These are phyloP conservation scores for Phoma sp. DNA, from an alignment of 2,329 filamentous ascomycete species.

Conservation along the genomic window DNA sequence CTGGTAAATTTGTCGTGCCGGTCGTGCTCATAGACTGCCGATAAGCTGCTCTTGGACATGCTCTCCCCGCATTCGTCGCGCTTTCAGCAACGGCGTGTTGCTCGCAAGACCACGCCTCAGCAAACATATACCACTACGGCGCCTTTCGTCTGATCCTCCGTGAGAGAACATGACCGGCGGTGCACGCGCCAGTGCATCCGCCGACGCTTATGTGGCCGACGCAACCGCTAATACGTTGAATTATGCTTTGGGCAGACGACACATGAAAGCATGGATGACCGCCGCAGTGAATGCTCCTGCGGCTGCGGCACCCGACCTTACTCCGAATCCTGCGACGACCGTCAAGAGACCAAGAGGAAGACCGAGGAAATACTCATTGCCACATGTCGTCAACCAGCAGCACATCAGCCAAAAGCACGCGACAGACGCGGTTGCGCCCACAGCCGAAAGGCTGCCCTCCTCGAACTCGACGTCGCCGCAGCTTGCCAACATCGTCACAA, in stretches of 20 bases:
- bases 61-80: constrained; percentile 23
- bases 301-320: neutral
- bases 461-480: constrained; percentile 47
- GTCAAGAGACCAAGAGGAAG: constrained; percentile 18
- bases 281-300: neutral
- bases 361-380: constrained; percentile 16
- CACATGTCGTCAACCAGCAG: constrained; percentile 3
- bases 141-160: neutral
- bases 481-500: constrained; percentile 37
- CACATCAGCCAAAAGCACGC: constrained; percentile 1
- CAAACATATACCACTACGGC: neutral
- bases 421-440: constrained; percentile 2
- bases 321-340: neutral
- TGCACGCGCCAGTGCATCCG: constrained; percentile 2
- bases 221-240: constrained; percentile 34
- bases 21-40: neutral
- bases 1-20: neutral
- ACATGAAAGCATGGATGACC: constrained; percentile 45
- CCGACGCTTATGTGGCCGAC: constrained; percentile 8
- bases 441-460: constrained; percentile 23
- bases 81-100: constrained; percentile 11
- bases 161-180: neutral
- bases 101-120: constrained; percentile 2
- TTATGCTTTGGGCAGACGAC: constrained; percentile 38
- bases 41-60: constrained; percentile 21